Evolutionary conservation across 495 filamentous ascomycete species (phyloP), one percentile per base, ranked within the genome.

Genomic region (Arthonia radiata): DNA sequence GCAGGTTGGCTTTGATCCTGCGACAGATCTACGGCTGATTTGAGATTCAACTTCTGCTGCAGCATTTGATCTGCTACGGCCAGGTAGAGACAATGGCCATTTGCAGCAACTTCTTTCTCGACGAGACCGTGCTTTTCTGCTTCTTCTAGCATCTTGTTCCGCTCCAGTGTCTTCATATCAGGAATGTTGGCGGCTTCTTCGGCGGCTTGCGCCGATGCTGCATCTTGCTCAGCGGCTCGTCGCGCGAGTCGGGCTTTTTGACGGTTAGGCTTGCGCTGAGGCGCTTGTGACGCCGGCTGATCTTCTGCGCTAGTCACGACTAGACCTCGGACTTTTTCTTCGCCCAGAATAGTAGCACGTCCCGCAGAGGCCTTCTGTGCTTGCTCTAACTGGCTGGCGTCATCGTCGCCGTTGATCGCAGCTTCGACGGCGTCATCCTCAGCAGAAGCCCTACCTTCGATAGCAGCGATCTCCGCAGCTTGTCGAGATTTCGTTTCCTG

Each of bases 71-170:
- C 76, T 22, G 83, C 82, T 23, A 97, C 57, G 1, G 89, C 81
- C 4, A 77, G 70, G 50, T 91, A 97, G n/a, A 97, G 55, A 45
- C 86, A 97, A 41, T 97, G 86, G 0, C 86, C 86, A 41, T 97
- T 83, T 1, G 86, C 80, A 11, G 57, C 63, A 15, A 94, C 79
- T 30, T 74, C 65, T 28, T 74, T 58, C 52, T 94, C 81, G 13
- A 50, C 57, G 17, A 94, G 52, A 3, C 52, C 52, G 26, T 69
- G 47, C 6, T 56, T 52, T 24, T 56, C 47, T 38, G 90, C 75
- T 4, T 56, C 59, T 2, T 47, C 50, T 10, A 57, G 52, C 66
- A 97, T 86, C 8, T 59, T 50, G 21, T 54, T 50, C 24, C 66
- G 54, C 49, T 97, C 86, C 28, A 63, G 49, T 17, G 61, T 57